Evolutionary conservation across 768 basidiomycete genomes (phyloP).

Genomic region (Artomyces pyxidatus): DNA sequence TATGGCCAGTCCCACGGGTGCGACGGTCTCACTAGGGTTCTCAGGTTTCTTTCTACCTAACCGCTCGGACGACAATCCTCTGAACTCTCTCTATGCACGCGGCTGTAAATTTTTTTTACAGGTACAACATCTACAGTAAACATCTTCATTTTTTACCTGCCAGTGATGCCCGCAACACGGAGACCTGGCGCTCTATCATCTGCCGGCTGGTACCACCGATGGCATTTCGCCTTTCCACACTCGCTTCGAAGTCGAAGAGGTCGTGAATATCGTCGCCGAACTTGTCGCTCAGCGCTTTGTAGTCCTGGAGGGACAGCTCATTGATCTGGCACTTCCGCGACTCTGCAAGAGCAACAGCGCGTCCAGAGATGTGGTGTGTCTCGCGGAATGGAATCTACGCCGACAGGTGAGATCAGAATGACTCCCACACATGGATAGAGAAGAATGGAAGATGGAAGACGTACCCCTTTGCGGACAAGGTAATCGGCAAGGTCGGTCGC

Average conservation of each 20-base stretch:
- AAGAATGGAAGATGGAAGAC: conserved; percentile 23
- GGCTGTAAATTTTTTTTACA: no score
- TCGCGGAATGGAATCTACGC: conserved; percentile 92
- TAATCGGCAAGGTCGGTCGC: conserved; percentile 99
- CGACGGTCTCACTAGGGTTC: no score
- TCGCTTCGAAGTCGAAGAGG: conserved; percentile 93
- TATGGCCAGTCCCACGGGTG: no score
- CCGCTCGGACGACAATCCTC: no score
- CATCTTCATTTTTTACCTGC: conserved; percentile 24
- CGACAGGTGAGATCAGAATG: conserved; percentile 3
- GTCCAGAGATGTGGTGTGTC: conserved; percentile 96
- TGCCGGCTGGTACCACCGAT: conserved; percentile 85
- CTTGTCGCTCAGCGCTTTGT: conserved; percentile 60
- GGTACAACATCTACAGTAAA: no score
- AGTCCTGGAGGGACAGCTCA: conserved; percentile 74
- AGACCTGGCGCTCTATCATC: conserved; percentile 82
- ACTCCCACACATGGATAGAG: background rate
- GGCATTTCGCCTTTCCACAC: conserved; percentile 85
- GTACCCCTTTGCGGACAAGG: conserved; percentile 94
- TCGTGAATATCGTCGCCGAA: conserved; percentile 76
- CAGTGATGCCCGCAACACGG: conserved; percentile 59
- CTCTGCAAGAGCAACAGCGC: conserved; percentile 93
- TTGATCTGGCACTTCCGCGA: conserved; percentile 72
- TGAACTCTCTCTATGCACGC: no score
- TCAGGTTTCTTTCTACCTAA: no score